phyloP scores from a whole-genome alignment of 805 yeast genomes.

The Wickerhamomyces bovis region DNA sequence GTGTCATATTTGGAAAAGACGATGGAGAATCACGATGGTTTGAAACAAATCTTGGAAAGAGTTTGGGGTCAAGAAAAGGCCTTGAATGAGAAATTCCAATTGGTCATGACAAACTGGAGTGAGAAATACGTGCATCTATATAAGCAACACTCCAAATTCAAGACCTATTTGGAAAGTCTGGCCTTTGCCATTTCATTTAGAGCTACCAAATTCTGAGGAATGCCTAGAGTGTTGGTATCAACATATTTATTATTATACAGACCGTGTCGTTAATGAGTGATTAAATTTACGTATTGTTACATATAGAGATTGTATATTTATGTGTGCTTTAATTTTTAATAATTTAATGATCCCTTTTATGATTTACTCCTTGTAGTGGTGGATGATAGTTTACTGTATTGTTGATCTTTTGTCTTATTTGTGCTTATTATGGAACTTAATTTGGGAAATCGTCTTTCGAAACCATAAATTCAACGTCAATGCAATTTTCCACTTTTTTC shows the following conservation, averaged over 20 bases:
- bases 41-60: constrained; percentile 31
- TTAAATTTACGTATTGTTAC: neutral
- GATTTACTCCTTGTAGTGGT: too few relatives aligned
- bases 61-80: constrained; percentile 26
- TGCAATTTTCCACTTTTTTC: too few relatives aligned
- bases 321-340: neutral
- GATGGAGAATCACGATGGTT: constrained; percentile 38
- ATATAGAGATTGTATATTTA: neutral
- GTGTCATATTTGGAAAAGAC: constrained; percentile 32
- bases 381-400: too few relatives aligned
- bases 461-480: too few relatives aligned
- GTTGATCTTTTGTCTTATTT: too few relatives aligned
- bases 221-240: too few relatives aligned
- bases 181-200: constrained; percentile 24
- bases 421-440: neutral
- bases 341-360: too few relatives aligned
- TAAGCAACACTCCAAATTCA: constrained; percentile 30
- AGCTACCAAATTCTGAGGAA: constrained; percentile 15
- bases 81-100: constrained; percentile 18
- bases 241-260: neutral
- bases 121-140: constrained; percentile 32
- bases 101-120: constrained; percentile 37
- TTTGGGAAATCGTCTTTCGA: too few relatives aligned
- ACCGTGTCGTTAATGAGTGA: neutral
- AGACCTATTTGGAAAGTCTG: constrained; percentile 28